Percentiles rank a stretch among this genome's conserved stretches.
These are phyloP conservation scores for Wickerhamiella lipophila DNA, from an alignment of 805 yeast genomes.

Conservation along the genomic window DNA sequence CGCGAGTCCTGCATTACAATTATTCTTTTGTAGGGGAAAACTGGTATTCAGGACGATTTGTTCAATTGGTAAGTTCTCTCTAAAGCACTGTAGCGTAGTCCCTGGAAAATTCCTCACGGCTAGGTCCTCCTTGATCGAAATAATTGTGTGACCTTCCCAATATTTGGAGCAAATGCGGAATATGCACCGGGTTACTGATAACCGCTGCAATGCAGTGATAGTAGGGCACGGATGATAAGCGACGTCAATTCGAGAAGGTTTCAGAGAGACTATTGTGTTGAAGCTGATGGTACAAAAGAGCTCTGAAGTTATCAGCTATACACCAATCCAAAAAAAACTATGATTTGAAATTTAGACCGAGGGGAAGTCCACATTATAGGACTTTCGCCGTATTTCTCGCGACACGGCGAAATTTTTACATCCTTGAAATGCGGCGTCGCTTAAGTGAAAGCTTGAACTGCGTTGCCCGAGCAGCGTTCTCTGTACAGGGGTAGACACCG, in stretches of 20 bases:
- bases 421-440: conserved; percentile 3
- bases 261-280: no score
- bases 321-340: no score
- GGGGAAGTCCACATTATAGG: no score
- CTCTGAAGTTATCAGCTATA: background rate
- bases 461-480: conserved; percentile 1
- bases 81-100: no score
- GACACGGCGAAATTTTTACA: no score
- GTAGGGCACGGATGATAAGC: conserved; percentile 4
- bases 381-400: no score
- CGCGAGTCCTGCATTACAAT: background rate
- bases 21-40: no score
- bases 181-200: background rate
- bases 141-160: background rate
- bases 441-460: background rate
- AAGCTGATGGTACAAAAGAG: background rate
- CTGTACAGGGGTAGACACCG: conserved; percentile 2
- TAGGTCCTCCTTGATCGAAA: background rate
- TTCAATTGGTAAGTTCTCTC: no score
- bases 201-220: conserved; percentile 1
- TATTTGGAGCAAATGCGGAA: background rate
- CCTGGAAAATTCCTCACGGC: background rate
- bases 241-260: background rate
- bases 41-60: no score
- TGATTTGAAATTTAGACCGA: no score